Base-by-base conservation (phyloP, 441 rosid species). In the Pelargonium cotyledonis region DNA sequence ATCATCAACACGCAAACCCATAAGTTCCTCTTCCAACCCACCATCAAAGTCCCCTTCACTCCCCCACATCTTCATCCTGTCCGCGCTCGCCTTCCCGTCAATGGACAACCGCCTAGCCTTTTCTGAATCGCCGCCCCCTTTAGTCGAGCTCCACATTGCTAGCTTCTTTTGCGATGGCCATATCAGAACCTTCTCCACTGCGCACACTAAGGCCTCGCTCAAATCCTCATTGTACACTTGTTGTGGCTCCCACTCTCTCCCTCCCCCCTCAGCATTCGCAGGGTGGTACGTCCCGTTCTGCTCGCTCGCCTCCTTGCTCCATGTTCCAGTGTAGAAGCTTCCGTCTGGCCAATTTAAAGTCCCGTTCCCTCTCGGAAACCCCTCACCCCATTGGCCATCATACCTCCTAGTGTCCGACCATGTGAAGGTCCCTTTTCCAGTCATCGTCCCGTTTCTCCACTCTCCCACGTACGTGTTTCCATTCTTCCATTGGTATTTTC, bases 341-440 rank as follows among this genome's bases (percentile, higher is more conserved):
- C 96, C 97, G n/a, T 88, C 94, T 0, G 81, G 67, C 95, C 92
- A 89, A 47, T 83, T 78, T 31, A 79, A 89, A 0, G 90, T 90
- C 31, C 99, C 99, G 64, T 85, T 88, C 35, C 99, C 99, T 76
- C 83, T 90, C 4, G 99, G 99, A 65, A 85, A 69, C 4, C 90
- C 91, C 31, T 87, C 94, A 67, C 90, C 96, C 99, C 99, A 95
- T 65, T 77, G 83, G 0, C 99, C 99, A 71, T 95, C 98, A 72
- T 88, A 95, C 68, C 92, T 80, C 65, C 90, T 88, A n/a, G 90
- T 97, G 70, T 85, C 83, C 64, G 75, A 74, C 98, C 95, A 95
- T 29, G 84, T 84, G 87, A 95, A 77, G 0, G 96, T 83, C 6
- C 99, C 99, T 64, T 82, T 88, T 7, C 99, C 97, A 67, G 83